These are phyloP conservation scores for Pyrus pyrifolia DNA, from an alignment of 306 rosid species.

Conservation along the genomic window DNA sequence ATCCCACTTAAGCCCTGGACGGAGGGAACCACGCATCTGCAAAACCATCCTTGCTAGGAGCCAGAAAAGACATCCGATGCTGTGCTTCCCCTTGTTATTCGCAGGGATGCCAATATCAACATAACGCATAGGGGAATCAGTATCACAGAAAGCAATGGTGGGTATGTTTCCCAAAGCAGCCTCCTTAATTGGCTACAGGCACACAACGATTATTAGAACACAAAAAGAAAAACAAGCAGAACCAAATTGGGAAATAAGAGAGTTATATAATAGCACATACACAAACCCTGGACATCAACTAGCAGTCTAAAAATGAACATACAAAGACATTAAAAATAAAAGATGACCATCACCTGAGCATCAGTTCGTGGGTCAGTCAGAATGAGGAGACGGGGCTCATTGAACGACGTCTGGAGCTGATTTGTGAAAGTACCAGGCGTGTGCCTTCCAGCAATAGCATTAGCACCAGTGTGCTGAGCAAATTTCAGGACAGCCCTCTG, in stretches of 20 bases:
- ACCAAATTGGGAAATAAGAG: not conserved
- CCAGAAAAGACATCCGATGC: slow-evolving; percentile 94
- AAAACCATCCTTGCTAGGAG: slow-evolving; percentile 85
- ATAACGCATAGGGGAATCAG: slow-evolving; percentile 79
- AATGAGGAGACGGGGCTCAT: slow-evolving; percentile 84
- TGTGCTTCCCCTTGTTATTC: slow-evolving; percentile 86
- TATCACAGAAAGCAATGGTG: slow-evolving; percentile 86
- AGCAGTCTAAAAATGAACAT: not conserved
- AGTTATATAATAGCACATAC: not conserved
- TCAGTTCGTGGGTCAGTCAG: slow-evolving; percentile 93
- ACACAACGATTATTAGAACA: slow-evolving; percentile 2
- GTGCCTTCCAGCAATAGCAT: slow-evolving; percentile 82
- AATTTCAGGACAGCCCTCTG: slow-evolving; percentile 82
- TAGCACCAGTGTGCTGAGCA: slow-evolving; percentile 76
- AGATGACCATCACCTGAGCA: slow-evolving; percentile 55
- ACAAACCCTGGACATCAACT: not conserved
- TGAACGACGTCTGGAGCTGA: slow-evolving; percentile 79
- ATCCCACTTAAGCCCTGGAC: slow-evolving; percentile 79
- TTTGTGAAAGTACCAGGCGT: slow-evolving; percentile 90
- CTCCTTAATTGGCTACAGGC: slow-evolving; percentile 82
- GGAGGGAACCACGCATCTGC: slow-evolving; percentile 77
- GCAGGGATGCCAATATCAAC: slow-evolving; percentile 96
- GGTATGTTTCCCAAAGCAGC: slow-evolving; percentile 89
- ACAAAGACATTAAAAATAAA: not conserved
- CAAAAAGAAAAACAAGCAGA: not conserved